phyloP scores from a whole-genome alignment of 208 protist species.

The Wallacemonas sp. region DNA sequence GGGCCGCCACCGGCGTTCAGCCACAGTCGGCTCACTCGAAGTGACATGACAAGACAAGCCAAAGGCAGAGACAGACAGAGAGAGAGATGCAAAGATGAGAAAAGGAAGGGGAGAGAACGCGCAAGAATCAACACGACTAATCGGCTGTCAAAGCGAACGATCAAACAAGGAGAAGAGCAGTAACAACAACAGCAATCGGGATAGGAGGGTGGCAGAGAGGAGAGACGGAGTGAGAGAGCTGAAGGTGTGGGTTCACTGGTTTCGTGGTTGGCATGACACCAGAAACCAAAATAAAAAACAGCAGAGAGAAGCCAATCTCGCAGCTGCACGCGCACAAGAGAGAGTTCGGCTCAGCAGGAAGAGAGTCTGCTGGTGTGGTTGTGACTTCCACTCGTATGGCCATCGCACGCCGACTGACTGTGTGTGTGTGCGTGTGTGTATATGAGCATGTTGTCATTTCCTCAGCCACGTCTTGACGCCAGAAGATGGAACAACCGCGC shows the following conservation, averaged over 20 bases:
- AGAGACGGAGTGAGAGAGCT: conserved; percentile 1
- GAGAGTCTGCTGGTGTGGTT: no score
- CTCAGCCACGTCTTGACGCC: no score
- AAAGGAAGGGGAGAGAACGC: not conserved
- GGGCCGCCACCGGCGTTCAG: conserved; percentile 11
- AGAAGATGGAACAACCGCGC: no score
- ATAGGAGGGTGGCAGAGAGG: not conserved
- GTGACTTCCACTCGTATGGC: no score
- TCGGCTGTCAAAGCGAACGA: no score
- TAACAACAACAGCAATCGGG: no score
- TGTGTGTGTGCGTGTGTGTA: conserved; percentile 8
- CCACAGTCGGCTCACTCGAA: no score
- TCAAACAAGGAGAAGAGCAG: no score
- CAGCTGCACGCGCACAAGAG: not conserved
- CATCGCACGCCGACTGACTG: not conserved
- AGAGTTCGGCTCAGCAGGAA: no score
- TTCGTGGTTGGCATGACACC: not conserved
- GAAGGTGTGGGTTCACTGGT: not conserved
- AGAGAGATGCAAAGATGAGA: conserved; percentile 11
- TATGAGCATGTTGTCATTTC: no score
- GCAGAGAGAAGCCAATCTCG: not conserved
- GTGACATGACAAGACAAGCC: conserved; percentile 2
- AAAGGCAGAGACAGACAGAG: conserved; percentile 11
- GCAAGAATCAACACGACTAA: no score
- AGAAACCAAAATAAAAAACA: not conserved